Percentiles rank a stretch among this genome's conserved stretches.
Conservation (phyloP, 768 basidiomycete species). For the Kwoniella mangroviensis region DNA sequence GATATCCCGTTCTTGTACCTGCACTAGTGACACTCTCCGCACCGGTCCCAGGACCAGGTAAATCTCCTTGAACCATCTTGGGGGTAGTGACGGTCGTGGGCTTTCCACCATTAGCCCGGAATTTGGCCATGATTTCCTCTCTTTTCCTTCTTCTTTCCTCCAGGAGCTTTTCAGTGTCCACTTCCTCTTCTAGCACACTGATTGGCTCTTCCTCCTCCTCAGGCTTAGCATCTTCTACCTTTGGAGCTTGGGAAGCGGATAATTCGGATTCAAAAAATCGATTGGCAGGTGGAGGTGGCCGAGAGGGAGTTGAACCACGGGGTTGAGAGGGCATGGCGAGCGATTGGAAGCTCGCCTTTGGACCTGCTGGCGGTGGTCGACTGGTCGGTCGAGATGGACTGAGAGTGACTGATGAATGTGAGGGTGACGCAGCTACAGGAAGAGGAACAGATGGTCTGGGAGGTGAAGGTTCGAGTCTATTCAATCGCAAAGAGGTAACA, state of each 20-base stretch:
- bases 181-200: slow-evolving; percentile 40
- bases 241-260: slow-evolving; percentile 21
- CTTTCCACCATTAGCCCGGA: slow-evolving; percentile 48
- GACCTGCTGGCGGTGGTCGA: slow-evolving; percentile 58
- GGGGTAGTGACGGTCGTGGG: slow-evolving; percentile 18
- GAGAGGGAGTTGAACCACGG: slow-evolving; percentile 7
- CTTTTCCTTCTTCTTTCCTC: slow-evolving; percentile 53
- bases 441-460: slow-evolving; percentile 31
- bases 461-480: slow-evolving; percentile 39
- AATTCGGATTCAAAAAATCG: slow-evolving; percentile 23
- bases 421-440: slow-evolving; percentile 13
- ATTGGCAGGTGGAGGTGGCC: slow-evolving; percentile 19
- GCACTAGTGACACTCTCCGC: slow-evolving; percentile 43
- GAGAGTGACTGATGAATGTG: not conserved
- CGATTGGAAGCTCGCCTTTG: slow-evolving; percentile 61
- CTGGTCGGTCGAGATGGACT: slow-evolving; percentile 7
- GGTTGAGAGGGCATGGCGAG: slow-evolving; percentile 24
- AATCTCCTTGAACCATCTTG: slow-evolving; percentile 10
- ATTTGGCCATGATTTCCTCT: slow-evolving; percentile 56
- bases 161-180: slow-evolving; percentile 47
- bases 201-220: slow-evolving; percentile 32
- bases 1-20: slow-evolving; percentile 35
- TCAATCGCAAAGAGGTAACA: slow-evolving; percentile 1
- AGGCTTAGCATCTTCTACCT: slow-evolving; percentile 19
- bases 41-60: slow-evolving; percentile 30